phyloP scores from a whole-genome alignment of 2,329 filamentous ascomycete genomes.

The Xylaria sp. region DNA sequence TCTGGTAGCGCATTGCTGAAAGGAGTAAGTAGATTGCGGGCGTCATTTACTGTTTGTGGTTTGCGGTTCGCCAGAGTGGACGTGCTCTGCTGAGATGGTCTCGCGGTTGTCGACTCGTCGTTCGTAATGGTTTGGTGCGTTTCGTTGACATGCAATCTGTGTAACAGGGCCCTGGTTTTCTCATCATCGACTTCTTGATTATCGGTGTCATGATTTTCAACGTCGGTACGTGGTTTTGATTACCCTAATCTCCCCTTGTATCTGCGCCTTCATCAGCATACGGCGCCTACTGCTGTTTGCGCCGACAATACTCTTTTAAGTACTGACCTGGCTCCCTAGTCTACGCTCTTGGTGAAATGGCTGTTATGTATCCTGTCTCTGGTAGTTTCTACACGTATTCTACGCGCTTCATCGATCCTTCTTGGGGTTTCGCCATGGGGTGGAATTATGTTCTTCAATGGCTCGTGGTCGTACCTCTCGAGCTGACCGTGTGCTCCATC shows the following conservation, averaged over 20 bases:
- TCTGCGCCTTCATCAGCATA: neutral
- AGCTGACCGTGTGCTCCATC: constrained; percentile 61
- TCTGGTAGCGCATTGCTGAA: constrained; percentile 62
- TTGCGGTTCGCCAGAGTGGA: neutral
- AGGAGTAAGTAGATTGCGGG: constrained; percentile 54
- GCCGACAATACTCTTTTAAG: neutral
- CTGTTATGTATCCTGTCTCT: constrained; percentile 62
- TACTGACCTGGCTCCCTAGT: constrained; percentile 49
- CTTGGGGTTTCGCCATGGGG: constrained; percentile 58
- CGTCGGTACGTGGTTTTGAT: constrained; percentile 53
- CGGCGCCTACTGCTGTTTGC: neutral
- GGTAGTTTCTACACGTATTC: constrained; percentile 64
- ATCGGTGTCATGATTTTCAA: constrained; percentile 71
- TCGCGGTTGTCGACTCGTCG: neutral
- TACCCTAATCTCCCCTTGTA: neutral
- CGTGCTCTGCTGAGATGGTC: neutral
- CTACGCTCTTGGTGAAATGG: constrained; percentile 66
- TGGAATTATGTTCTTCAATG: constrained; percentile 62
- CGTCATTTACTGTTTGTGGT: no score
- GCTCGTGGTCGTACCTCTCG: constrained; percentile 60
- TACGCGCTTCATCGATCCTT: constrained; percentile 62
- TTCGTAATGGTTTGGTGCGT: neutral
- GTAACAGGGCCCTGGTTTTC: constrained; percentile 54
- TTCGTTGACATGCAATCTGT: constrained; percentile 20
- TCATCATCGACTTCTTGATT: constrained; percentile 63